Evolutionary conservation across 768 basidiomycete species (phyloP).

Genomic region (Amanita polypyramis): DNA sequence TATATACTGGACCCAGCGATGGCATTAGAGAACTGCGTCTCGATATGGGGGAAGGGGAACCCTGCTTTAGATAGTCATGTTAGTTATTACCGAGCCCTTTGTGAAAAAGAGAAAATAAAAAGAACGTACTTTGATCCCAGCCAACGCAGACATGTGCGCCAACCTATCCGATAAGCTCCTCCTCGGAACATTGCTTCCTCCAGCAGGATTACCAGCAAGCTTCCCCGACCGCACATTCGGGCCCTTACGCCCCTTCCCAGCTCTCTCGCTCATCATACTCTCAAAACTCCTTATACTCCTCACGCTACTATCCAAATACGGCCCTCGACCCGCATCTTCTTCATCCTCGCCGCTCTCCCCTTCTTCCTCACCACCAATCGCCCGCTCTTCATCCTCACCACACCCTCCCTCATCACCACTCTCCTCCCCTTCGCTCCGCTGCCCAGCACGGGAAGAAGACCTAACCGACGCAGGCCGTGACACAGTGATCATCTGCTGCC

Average conservation of each 20-base stretch:
- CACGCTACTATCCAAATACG: constrained; percentile 25
- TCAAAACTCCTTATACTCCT: constrained; percentile 81
- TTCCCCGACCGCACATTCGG: constrained; percentile 2
- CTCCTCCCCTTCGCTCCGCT: constrained; percentile 27
- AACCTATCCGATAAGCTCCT: constrained; percentile 77
- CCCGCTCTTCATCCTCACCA: constrained; percentile 25
- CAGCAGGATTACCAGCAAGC: constrained; percentile 3
- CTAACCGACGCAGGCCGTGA: constrained; percentile 30
- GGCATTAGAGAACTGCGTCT: constrained; percentile 16
- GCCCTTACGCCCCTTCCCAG: constrained; percentile 15
- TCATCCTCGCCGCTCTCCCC: constrained; percentile 25
- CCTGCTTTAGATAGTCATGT: constrained; percentile 12
- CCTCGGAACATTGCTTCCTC: constrained; percentile 23
- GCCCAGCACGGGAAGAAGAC: constrained; percentile 8
- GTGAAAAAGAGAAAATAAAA: background rate
- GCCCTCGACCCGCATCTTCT: constrained; percentile 30
- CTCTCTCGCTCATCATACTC: constrained; percentile 63
- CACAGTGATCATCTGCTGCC: constrained; percentile 38
- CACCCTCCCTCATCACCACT: constrained; percentile 22
- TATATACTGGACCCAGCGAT: too few relatives aligned
- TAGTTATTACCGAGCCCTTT: background rate
- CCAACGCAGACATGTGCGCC: constrained; percentile 61
- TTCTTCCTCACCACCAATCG: constrained; percentile 24
- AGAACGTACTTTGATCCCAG: constrained; percentile 30
- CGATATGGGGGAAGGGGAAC: constrained; percentile 17